Base-by-base conservation (phyloP, 495 filamentous ascomycete genomes). In the Lentithecium fluviatile region DNA sequence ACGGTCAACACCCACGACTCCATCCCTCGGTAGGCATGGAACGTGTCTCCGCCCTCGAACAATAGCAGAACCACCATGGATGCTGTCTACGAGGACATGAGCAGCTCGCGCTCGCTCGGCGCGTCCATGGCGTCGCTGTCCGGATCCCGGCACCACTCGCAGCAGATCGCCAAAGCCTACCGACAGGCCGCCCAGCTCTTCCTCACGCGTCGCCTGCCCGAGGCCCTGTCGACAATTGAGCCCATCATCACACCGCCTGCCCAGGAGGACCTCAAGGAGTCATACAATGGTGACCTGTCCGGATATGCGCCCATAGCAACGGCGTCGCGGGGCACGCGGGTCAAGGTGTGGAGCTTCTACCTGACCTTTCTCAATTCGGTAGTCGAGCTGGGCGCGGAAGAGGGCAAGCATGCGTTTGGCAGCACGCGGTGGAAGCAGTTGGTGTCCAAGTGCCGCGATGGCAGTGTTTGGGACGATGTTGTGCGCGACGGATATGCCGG, bases 271-370 rank as follows among this genome's bases (percentile, higher is more conserved):
- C 72, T 76, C 36, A 80, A 80, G 59, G 60, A 38, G 21, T 32
- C 52, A 6, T 34, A 57, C 25, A 55, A 65, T 21, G 65, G 55
- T 12, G 61, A 62, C 34, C 42, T 60, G 13, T 65, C 73, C 13
- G 60, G 69, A 15, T 74, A 78, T 26, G 88, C 90, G 42, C 88
- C 88, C 2, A 85, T 96, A 50, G 84, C 85, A 52, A 79, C 77
- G 60, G 88, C 88, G 55, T 88, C 88, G 47, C 80, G 84, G 52
- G 85, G 84, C 38, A 89, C 88, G 57, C 80, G 93, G 62, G 89
- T 96, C 74, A 97, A 96, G 73, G 84, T 97, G 54, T 98, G 95
- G 95, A 95, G 89, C 73, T 80, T 98, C 65, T 97, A 97, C 73
- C 83, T 97, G 50, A 95, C 91, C 0, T 83, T 97, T 23, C 80